A percentile compares a stretch with the other conserved stretches of the same genome.
phyloP scores from a whole-genome alignment of 805 yeast species.

The Teunomyces kruisii region DNA sequence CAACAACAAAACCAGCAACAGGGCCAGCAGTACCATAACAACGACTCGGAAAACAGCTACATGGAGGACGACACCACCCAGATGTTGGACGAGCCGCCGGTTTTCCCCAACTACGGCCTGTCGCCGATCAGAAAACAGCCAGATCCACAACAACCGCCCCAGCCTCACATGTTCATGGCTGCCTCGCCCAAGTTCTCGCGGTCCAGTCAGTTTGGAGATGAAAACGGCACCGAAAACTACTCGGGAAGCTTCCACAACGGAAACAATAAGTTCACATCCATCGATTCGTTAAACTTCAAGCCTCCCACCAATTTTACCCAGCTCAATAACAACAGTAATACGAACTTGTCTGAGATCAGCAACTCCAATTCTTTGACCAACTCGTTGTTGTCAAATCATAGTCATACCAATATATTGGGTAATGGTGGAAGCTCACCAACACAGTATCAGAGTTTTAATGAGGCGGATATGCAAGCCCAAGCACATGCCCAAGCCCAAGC shows the following conservation, averaged over 20 bases:
- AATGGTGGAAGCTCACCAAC: conserved; percentile 5
- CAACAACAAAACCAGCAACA: conserved; percentile 12
- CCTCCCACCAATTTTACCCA: conserved; percentile 45
- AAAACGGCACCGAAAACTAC: conserved; percentile 11
- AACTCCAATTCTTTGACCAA: conserved; percentile 22
- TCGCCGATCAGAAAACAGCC: conserved; percentile 11
- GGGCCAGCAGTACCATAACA: conserved; percentile 10
- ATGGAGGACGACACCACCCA: conserved; percentile 42
- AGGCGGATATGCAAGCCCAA: conserved; percentile 10
- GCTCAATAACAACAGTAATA: conserved; percentile 38
- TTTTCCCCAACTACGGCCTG: conserved; percentile 4
- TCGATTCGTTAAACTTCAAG: conserved; percentile 38
- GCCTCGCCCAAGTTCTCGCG: conserved; percentile 12
- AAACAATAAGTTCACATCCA: conserved; percentile 32
- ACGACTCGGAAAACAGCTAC: conserved; percentile 20
- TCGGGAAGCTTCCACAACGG: conserved; percentile 7
- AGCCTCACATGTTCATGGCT: conserved; percentile 1
- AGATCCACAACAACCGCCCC: conserved; percentile 2
- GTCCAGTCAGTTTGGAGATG: conserved; percentile 11
- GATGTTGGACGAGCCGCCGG: conserved; percentile 14
- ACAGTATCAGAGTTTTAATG: conserved; percentile 5
- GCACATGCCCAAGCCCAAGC: conserved; percentile 11
- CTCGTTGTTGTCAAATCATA: conserved; percentile 17
- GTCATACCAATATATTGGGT: conserved; percentile 9
- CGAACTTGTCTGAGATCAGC: conserved; percentile 39